phyloP scores from a whole-genome alignment of 2,329 filamentous ascomycete genomes.

The Verticillium dahliae region DNA sequence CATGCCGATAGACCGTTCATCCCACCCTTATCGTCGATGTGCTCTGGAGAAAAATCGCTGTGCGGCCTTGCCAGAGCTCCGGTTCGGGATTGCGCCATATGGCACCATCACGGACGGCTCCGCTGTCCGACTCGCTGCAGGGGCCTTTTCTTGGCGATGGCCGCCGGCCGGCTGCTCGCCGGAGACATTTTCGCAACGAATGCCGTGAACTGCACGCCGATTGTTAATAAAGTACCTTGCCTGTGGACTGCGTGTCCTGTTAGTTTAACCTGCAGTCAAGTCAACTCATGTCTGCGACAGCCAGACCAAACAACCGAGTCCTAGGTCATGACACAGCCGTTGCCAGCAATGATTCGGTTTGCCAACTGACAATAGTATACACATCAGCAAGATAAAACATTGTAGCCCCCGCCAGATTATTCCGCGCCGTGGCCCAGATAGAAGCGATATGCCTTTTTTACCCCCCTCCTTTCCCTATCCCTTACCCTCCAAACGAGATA shows the following conservation, averaged over 20 bases:
- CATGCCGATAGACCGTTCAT: not conserved
- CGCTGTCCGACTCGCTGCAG: not conserved
- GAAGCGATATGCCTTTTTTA: not conserved
- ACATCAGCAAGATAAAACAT: not conserved
- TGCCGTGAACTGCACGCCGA: too few species aligned
- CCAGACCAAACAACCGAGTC: too few species aligned
- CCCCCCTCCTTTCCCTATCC: not conserved
- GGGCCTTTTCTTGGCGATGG: not conserved
- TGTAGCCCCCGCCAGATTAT: not conserved
- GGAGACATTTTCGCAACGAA: too few species aligned
- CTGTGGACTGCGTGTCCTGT: too few species aligned
- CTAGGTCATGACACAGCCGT: too few species aligned
- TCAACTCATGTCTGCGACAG: too few species aligned
- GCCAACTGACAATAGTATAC: not conserved
- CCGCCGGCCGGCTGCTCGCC: not conserved
- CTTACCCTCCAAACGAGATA: not conserved
- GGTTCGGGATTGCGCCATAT: constrained; percentile 5
- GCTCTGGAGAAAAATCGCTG: not conserved
- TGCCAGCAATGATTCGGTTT: not conserved
- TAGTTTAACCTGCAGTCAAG: too few species aligned
- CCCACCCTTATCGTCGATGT: not conserved
- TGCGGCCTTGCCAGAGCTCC: not conserved
- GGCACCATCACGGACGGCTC: constrained; percentile 1
- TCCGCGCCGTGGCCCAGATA: not conserved
- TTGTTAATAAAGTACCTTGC: too few species aligned